Evolutionary conservation across 345 rosid genomes (phyloP).

Genomic region (Ailanthus altissimus): DNA sequence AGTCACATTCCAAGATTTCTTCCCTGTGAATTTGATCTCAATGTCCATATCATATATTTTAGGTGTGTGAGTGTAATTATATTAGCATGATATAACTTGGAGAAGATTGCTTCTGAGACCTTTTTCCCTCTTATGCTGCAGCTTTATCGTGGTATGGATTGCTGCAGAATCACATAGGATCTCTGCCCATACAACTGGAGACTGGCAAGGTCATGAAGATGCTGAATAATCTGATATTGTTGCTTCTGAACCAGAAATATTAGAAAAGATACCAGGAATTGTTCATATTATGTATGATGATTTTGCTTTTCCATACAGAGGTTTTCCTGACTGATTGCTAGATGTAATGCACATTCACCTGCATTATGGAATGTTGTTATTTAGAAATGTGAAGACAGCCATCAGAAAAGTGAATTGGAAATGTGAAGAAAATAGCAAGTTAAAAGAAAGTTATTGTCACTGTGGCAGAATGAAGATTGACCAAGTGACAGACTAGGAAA

Average conservation of each 20-base stretch:
- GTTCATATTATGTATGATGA: background rate
- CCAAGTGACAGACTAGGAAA: too few species aligned
- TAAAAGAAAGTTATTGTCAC: too few species aligned
- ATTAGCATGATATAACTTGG: background rate
- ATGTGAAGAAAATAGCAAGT: too few species aligned
- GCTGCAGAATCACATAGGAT: conserved; percentile 1
- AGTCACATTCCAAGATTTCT: background rate
- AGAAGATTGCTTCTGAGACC: background rate
- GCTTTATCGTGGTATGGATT: background rate
- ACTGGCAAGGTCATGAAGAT: background rate
- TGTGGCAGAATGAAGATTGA: too few species aligned
- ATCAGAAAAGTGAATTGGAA: too few species aligned
- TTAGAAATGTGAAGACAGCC: too few species aligned
- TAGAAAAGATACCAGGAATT: background rate
- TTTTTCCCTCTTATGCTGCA: background rate
- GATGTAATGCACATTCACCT: too few species aligned
- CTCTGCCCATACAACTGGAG: background rate
- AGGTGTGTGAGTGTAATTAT: background rate
- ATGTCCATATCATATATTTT: background rate
- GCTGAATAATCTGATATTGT: background rate
- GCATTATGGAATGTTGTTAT: too few species aligned
- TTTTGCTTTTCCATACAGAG: background rate
- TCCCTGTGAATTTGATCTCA: background rate
- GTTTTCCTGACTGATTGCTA: too few species aligned
- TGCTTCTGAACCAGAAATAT: background rate